A percentile compares a stretch with the other conserved stretches of the same genome.
These are phyloP conservation scores for Globisporangium cederbergense DNA, from an alignment of 352 stramenopile genomes.

Conservation along the genomic window DNA sequence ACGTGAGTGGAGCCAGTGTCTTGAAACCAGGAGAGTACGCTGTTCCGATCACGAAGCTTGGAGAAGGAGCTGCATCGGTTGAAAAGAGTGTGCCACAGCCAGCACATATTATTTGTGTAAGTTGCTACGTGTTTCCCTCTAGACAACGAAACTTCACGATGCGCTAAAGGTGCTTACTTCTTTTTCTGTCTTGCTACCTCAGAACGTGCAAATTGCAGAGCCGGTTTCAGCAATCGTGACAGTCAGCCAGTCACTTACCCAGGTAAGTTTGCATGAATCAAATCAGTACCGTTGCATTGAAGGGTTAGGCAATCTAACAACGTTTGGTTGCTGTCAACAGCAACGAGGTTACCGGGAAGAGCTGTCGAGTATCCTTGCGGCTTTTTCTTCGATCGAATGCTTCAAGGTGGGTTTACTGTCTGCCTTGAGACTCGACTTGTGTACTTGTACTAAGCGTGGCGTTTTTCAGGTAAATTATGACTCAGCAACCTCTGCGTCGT, in stretches of 20 bases:
- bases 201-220: slow-evolving; percentile 38
- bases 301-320: not conserved
- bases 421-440: not conserved
- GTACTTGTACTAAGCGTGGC: not conserved
- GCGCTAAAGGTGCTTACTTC: not conserved
- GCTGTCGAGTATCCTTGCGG: slow-evolving; percentile 40
- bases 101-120: slow-evolving; percentile 1
- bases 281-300: not conserved
- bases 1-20: not conserved
- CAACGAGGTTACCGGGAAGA: slow-evolving; percentile 41
- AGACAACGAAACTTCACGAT: too few species aligned
- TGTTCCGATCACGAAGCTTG: not conserved
- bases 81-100: not conserved
- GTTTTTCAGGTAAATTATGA: slow-evolving; percentile 30
- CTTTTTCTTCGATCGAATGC: slow-evolving; percentile 33
- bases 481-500: slow-evolving; percentile 27
- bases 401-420: slow-evolving; percentile 32
- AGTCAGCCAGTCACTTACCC: not conserved
- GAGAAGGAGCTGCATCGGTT: not conserved
- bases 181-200: not conserved
- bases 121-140: not conserved
- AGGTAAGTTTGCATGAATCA: not conserved
- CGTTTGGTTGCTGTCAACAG: slow-evolving; percentile 4
- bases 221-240: slow-evolving; percentile 19
- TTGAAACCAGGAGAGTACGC: not conserved